Evolutionary conservation across 1,139 yeast species (phyloP).

Genomic region (Saccharomyces hybrid): DNA sequence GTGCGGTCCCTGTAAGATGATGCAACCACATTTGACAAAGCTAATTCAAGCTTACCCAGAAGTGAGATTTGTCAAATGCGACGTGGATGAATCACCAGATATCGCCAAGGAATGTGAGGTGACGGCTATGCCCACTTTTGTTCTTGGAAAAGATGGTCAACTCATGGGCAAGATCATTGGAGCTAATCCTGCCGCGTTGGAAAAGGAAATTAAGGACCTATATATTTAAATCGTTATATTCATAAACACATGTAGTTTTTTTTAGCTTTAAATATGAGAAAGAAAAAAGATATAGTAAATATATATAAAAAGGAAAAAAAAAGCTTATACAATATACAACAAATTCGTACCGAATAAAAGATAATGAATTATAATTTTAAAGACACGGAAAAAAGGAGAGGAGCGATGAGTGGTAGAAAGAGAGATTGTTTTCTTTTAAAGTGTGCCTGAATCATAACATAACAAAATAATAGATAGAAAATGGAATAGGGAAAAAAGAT

Average conservation of each 20-base stretch:
- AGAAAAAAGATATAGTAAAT: not conserved
- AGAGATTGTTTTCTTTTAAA: not conserved
- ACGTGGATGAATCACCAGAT: constrained; percentile 64
- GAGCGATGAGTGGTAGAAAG: not conserved
- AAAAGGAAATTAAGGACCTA: constrained; percentile 34
- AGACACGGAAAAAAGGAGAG: not conserved
- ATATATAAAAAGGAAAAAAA: not conserved
- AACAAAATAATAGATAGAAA: constrained; percentile 1
- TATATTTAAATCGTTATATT: not conserved
- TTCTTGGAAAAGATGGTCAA: constrained; percentile 63
- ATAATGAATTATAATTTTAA: not conserved
- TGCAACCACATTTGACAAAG: constrained; percentile 71
- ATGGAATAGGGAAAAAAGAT: not conserved
- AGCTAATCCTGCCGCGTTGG: constrained; percentile 52
- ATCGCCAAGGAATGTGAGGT: constrained; percentile 64
- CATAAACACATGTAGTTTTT: not conserved
- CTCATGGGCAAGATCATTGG: constrained; percentile 62
- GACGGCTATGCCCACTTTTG: constrained; percentile 83
- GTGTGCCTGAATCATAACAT: not conserved
- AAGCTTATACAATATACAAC: not conserved
- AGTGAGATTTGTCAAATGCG: constrained; percentile 70
- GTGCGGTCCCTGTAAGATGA: constrained; percentile 92
- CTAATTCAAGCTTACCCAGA: constrained; percentile 40
- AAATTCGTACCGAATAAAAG: not conserved
- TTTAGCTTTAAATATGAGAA: not conserved